Base-by-base conservation (phyloP, 2,329 filamentous ascomycete species). In the Neofusicoccum sp. region DNA sequence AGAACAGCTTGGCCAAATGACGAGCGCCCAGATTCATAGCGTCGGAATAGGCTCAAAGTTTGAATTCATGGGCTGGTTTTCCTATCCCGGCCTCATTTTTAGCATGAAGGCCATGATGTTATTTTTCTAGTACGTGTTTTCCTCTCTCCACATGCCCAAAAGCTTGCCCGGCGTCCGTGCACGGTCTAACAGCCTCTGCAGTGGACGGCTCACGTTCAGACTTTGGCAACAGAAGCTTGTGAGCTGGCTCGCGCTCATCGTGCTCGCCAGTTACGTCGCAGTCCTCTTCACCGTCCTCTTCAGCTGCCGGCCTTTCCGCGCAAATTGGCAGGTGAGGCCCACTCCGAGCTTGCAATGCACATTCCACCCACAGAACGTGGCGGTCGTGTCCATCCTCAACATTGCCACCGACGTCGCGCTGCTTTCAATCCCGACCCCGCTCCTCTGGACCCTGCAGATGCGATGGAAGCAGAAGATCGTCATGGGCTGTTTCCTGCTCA, bases 41-140 rank as follows among this genome's bases (percentile, higher is more conserved):
- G 16, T 51, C 8, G 47, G 47, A 12, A 51, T 38, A 12, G 47
- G 47, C 31, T 51, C 47, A 16, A 51, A 51, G 16, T 51, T 51
- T n/a, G 47, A 51, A 24, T 51, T 51, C n/a, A 51, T 51, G 16
- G 47, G 47, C n/a, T 51, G 47, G 47, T 51, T 51, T 16, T 51
- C 47, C 38, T 77, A 78, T 43, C 72, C 74, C 0, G 68, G 70
- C 0, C 68, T 76, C 0, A 69, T 77, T 6, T 78, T 73, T 73
- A 71, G 62, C 4, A 65, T 71, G 63, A 71, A 71, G 60, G 66
- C 65, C 28, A 66, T 66, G 47, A 68, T 73, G 63, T 51, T 71
- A n/a, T 71, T 69, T 62, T 71, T 71, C 58, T 71, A 64, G 61
- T 60, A 48, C n/a, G 45, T 49, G 2, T 40, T 41, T 16, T 4